These are phyloP conservation scores for Fusarium dlaminii DNA, from an alignment of 2,329 filamentous ascomycete species.

Conservation along the genomic window DNA sequence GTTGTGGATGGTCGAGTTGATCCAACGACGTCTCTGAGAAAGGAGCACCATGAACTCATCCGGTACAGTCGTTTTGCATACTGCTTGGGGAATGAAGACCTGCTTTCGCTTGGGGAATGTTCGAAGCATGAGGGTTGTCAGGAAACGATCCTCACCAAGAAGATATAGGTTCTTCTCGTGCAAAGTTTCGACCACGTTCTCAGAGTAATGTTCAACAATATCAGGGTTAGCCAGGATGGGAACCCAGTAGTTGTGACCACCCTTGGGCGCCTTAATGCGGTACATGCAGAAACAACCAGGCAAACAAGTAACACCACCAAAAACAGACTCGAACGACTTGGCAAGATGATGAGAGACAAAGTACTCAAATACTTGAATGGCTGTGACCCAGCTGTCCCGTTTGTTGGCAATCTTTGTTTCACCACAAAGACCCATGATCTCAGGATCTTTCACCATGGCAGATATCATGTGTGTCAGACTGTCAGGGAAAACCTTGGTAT, in stretches of 20 bases:
- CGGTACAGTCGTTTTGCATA: conserved; percentile 98
- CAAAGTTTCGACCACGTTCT: conserved; percentile 97
- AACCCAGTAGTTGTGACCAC: conserved; percentile 99
- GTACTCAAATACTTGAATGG: conserved; percentile 99
- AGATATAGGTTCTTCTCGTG: conserved; percentile 97
- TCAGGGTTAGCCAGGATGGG: conserved; percentile 98
- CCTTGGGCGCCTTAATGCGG: conserved; percentile 98
- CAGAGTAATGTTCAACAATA: conserved; percentile 98
- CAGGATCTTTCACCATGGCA: conserved; percentile 98
- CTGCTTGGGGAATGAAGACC: conserved; percentile 96
- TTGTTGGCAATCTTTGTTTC: conserved; percentile 99
- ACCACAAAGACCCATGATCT: conserved; percentile 98
- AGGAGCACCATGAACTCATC: conserved; percentile 91
- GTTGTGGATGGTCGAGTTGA: conserved; percentile 99
- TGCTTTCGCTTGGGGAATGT: conserved; percentile 99
- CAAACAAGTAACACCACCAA: conserved; percentile 98
- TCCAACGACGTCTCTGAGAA: conserved; percentile 96
- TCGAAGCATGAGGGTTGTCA: conserved; percentile 96
- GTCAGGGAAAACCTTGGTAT: conserved; percentile 99
- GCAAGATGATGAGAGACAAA: conserved; percentile 98
- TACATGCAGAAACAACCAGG: conserved; percentile 99
- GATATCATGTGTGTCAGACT: conserved; percentile 98
- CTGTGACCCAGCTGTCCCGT: conserved; percentile 90
- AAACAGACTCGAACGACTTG: conserved; percentile 98
- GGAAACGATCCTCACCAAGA: conserved; percentile 91